phyloP scores from a whole-genome alignment of 106 monocot genomes.

The Acorus gramineus region DNA sequence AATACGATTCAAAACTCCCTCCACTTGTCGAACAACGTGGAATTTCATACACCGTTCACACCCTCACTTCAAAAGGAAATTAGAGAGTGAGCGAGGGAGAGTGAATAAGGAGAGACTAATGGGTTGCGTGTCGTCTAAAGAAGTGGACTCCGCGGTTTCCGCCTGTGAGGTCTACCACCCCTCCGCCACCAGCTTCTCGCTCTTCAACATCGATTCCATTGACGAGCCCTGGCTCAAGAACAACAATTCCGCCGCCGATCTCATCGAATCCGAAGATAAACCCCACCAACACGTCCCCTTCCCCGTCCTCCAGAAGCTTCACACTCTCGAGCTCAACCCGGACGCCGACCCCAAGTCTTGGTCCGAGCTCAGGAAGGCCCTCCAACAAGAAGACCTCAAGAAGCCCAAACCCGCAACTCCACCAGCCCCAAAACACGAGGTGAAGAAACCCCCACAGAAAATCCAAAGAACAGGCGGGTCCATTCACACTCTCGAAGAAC shows the following conservation, averaged over 20 bases:
- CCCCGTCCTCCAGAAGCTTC: conserved; percentile 66
- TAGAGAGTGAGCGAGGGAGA: background rate
- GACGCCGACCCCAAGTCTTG: conserved; percentile 51
- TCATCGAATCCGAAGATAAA: conserved; percentile 21
- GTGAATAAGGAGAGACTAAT: conserved; percentile 12
- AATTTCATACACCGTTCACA: no score
- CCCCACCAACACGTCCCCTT: conserved; percentile 20
- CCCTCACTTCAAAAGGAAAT: no score
- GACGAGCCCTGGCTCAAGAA: conserved; percentile 81
- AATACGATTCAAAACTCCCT: no score
- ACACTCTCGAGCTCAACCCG: conserved; percentile 28
- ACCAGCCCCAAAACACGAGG: background rate
- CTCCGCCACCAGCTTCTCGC: conserved; percentile 68
- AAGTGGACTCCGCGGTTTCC: conserved; percentile 19
- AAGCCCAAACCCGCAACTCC: background rate
- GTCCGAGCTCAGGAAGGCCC: conserved; percentile 84
- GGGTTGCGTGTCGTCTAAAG: conserved; percentile 81
- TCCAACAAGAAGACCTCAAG: conserved; percentile 55
- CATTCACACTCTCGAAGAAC: conserved; percentile 21
- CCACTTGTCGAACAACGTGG: no score
- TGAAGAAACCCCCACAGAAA: no score
- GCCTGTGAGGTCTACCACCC: conserved; percentile 43
- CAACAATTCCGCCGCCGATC: conserved; percentile 6
- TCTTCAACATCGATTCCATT: conserved; percentile 70
- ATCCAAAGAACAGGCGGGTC: conserved; percentile 8